A percentile compares a stretch with the other conserved stretches of the same genome.
Evolutionary conservation across 2,329 filamentous ascomycete genomes (phyloP).

Genomic region (Lachnum nothofagi): DNA sequence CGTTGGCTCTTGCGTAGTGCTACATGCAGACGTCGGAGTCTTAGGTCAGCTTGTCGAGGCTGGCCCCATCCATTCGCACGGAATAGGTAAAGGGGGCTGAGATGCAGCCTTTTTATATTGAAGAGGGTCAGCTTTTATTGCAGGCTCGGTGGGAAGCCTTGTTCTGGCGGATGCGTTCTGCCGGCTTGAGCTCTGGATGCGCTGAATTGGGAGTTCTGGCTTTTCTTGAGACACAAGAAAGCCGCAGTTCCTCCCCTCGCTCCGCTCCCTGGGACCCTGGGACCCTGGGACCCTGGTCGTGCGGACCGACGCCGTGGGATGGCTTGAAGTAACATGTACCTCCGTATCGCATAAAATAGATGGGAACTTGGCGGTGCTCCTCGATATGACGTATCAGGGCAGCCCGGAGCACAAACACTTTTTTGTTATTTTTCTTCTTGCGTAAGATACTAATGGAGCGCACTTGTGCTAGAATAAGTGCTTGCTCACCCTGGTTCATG

Average conservation of each 20-base stretch:
- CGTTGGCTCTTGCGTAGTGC: conserved; percentile 12
- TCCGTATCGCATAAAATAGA: neutral
- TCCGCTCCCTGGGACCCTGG: no score
- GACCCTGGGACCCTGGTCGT: no score
- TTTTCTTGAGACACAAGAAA: neutral
- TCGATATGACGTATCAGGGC: conserved; percentile 4
- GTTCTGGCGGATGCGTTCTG: neutral
- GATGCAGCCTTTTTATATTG: conserved; percentile 15
- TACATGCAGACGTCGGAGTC: conserved; percentile 11
- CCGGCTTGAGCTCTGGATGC: no score
- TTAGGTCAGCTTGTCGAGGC: conserved; percentile 17
- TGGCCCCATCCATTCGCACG: neutral
- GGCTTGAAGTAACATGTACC: no score
- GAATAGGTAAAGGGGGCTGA: conserved; percentile 11
- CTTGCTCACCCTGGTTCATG: no score
- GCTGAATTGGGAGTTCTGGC: neutral
- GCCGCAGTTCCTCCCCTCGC: no score
- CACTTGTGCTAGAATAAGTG: no score
- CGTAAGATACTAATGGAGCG: no score
- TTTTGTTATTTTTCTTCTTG: no score
- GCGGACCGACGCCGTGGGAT: no score
- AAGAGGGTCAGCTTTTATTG: conserved; percentile 11
- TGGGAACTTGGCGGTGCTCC: no score
- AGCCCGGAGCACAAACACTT: no score
- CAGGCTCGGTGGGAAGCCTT: conserved; percentile 9